phyloP scores from a whole-genome alignment of 2,329 filamentous ascomycete genomes.

The Diplodia intermedia region DNA sequence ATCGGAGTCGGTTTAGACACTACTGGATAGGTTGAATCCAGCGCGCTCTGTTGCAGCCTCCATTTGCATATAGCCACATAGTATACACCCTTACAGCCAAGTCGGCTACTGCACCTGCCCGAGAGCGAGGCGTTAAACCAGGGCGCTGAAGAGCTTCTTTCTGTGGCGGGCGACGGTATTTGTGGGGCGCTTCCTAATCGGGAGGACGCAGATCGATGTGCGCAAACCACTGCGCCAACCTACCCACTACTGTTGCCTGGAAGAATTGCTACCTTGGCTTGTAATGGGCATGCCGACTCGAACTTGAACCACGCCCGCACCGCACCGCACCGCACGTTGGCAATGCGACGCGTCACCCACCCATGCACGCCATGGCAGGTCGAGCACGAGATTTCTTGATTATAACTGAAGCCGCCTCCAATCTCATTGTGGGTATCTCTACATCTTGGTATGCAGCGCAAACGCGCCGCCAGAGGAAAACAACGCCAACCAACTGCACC shows the following conservation, averaged over 20 bases:
- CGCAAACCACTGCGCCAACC: slow-evolving; percentile 1
- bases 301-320: not conserved
- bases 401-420: not conserved
- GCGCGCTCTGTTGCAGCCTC: not conserved
- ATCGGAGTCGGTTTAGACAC: slow-evolving; percentile 12
- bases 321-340: too few species aligned
- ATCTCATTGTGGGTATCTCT: slow-evolving; percentile 4
- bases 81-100: not conserved
- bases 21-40: not conserved
- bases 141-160: slow-evolving; percentile 11
- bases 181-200: not conserved
- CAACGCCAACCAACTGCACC: slow-evolving; percentile 12
- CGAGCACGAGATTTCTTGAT: not conserved
- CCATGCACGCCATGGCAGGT: not conserved
- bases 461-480: not conserved
- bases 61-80: slow-evolving; percentile 16
- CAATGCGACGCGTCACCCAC: not conserved
- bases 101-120: slow-evolving; percentile 14
- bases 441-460: not conserved
- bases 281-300: not conserved
- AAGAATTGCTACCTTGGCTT: not conserved
- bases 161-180: not conserved
- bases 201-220: not conserved
- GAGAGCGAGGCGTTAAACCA: not conserved
- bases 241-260: not conserved